phyloP scores from a whole-genome alignment of 345 rosid genomes.

The Xanthoceras sorbifolium region DNA sequence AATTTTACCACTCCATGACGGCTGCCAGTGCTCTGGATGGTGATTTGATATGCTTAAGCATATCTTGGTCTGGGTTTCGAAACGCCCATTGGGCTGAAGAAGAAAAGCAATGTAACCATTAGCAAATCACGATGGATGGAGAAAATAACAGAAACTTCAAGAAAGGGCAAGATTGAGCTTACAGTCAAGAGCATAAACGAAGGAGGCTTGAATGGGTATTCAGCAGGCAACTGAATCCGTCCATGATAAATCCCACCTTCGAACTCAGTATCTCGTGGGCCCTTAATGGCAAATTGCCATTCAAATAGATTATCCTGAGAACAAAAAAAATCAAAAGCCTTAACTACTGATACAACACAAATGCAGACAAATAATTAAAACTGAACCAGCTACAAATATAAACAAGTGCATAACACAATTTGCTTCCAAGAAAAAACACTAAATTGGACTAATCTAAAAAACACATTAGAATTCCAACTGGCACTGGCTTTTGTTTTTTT shows the following conservation, averaged over 20 bases:
- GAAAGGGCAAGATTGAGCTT: constrained; percentile 32
- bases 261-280: constrained; percentile 80
- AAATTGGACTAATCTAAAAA: not conserved
- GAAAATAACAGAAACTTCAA: not conserved
- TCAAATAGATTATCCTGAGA: constrained; percentile 92
- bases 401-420: too few relatives aligned
- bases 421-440: too few relatives aligned
- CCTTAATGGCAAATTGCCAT: constrained; percentile 97
- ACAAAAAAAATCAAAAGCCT: not conserved
- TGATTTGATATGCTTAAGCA: constrained; percentile 96
- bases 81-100: constrained; percentile 89
- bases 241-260: constrained; percentile 99
- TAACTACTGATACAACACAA: constrained; percentile 10
- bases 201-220: constrained; percentile 98
- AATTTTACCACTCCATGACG: constrained; percentile 94
- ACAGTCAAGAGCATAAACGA: constrained; percentile 89
- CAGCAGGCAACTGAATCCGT: constrained; percentile 90
- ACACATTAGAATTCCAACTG: not conserved
- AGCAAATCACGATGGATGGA: constrained; percentile 8
- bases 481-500: not conserved
- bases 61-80: constrained; percentile 90
- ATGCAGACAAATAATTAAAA: not conserved
- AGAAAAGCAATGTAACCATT: not conserved
- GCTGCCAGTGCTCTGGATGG: constrained; percentile 99
- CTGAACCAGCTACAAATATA: not conserved